Percentiles rank a stretch among this genome's conserved stretches.
These are phyloP conservation scores for Eimeria maxima DNA, from an alignment of 169 alveolate species.

Conservation along the genomic window DNA sequence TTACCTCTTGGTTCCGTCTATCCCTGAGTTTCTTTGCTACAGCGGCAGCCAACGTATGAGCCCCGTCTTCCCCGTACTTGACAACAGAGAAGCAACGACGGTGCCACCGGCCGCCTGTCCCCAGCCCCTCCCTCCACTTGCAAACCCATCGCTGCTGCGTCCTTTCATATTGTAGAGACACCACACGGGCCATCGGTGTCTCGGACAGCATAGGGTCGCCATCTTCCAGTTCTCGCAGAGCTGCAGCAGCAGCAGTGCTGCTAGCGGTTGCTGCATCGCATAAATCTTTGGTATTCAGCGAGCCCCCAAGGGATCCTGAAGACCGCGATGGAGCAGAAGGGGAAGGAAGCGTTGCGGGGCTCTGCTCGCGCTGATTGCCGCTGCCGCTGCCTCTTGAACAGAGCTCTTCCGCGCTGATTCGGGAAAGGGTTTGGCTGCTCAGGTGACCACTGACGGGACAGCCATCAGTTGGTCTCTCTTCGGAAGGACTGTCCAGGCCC, in stretches of 20 bases:
- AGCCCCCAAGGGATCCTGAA: not conserved
- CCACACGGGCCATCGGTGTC: slow-evolving; percentile 79
- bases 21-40: slow-evolving; percentile 82
- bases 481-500: slow-evolving; percentile 30
- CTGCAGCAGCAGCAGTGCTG: slow-evolving; percentile 79
- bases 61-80: slow-evolving; percentile 82
- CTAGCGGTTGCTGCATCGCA: not conserved
- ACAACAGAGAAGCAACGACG: slow-evolving; percentile 81
- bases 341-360: not conserved
- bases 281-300: not conserved
- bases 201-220: slow-evolving; percentile 47
- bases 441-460: slow-evolving; percentile 1
- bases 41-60: slow-evolving; percentile 81
- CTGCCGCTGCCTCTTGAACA: slow-evolving; percentile 11
- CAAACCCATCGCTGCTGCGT: slow-evolving; percentile 84
- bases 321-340: slow-evolving; percentile 35
- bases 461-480: slow-evolving; percentile 21
- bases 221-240: slow-evolving; percentile 58
- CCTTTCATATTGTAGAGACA: slow-evolving; percentile 80
- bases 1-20: slow-evolving; percentile 60
- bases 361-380: slow-evolving; percentile 32
- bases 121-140: slow-evolving; percentile 78
- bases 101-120: slow-evolving; percentile 75
- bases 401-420: slow-evolving; percentile 44
- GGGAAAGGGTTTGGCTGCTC: slow-evolving; percentile 25